Percentiles rank a stretch among this genome's conserved stretches.
Evolutionary conservation across 768 basidiomycete genomes (phyloP).

Genomic region (Russula sp.): DNA sequence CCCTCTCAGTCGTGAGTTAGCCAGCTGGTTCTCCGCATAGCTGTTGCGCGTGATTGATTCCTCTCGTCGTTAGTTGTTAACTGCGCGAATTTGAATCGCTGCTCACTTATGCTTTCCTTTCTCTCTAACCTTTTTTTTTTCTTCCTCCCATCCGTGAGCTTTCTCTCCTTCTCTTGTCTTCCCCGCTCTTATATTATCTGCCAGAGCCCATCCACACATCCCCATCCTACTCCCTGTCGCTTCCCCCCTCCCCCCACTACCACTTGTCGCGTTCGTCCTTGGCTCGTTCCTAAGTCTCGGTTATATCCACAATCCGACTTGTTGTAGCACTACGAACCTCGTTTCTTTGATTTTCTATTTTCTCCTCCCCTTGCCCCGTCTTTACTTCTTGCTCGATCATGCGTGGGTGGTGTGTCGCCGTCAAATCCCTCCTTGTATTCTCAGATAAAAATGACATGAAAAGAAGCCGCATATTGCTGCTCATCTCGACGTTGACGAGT

Average conservation of each 20-base stretch:
- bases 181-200: slow-evolving; percentile 23
- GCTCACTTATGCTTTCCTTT: slow-evolving; percentile 20
- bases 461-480: background rate
- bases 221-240: slow-evolving; percentile 41
- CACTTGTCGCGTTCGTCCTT: slow-evolving; percentile 43
- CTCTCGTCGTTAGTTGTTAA: background rate
- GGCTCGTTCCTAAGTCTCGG: slow-evolving; percentile 42
- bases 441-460: background rate
- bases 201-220: slow-evolving; percentile 38
- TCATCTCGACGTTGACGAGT: background rate
- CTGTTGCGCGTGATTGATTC: background rate
- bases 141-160: slow-evolving; percentile 9
- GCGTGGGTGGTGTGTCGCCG: slow-evolving; percentile 28
- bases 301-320: slow-evolving; percentile 43
- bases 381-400: slow-evolving; percentile 21
- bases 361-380: slow-evolving; percentile 5
- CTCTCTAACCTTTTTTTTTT: slow-evolving; percentile 25
- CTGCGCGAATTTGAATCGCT: slow-evolving; percentile 12
- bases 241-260: slow-evolving; percentile 35
- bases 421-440: no score
- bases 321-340: slow-evolving; percentile 37
- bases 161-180: background rate
- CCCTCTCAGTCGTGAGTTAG: slow-evolving; percentile 8
- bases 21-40: no score
- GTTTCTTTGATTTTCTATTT: slow-evolving; percentile 14